These are phyloP conservation scores for Yamadazyma conglobata DNA, from an alignment of 1,139 yeast species.

Conservation along the genomic window DNA sequence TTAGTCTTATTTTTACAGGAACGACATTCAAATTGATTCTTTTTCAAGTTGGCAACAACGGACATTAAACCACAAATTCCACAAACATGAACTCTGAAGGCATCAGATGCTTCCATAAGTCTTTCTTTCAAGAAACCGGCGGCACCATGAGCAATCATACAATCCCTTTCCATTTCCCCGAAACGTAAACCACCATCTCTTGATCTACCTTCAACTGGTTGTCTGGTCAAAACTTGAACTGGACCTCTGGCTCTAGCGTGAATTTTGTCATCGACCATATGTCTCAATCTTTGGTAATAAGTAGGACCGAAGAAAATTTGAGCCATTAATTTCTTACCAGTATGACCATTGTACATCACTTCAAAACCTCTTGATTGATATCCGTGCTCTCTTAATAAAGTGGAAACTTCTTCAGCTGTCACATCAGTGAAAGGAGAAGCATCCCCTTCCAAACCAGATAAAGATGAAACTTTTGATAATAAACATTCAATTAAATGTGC, in stretches of 20 bases:
- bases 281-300: constrained; percentile 96
- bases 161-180: constrained; percentile 99
- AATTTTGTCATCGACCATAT: constrained; percentile 98
- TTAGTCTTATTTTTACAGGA: constrained; percentile 98
- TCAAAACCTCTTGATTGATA: constrained; percentile 98
- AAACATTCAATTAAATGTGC: constrained; percentile 99
- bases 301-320: constrained; percentile 99
- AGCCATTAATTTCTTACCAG: constrained; percentile 96
- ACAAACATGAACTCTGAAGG: constrained; percentile 96
- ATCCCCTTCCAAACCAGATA: constrained; percentile 97
- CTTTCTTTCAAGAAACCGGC: constrained; percentile 97
- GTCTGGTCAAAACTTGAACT: constrained; percentile 95
- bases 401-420: constrained; percentile 94
- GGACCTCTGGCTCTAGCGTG: constrained; percentile 99
- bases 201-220: constrained; percentile 99
- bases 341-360: constrained; percentile 97
- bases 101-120: constrained; percentile 98
- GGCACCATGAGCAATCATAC: constrained; percentile 99
- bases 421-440: constrained; percentile 98
- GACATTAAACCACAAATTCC: constrained; percentile 98
- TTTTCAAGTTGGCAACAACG: constrained; percentile 94
- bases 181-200: constrained; percentile 99
- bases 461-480: constrained; percentile 88
- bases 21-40: constrained; percentile 96
- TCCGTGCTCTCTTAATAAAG: constrained; percentile 88